Evolutionary conservation across 2,329 filamentous ascomycete genomes (phyloP).

Genomic region (Aureobasidium sp.): DNA sequence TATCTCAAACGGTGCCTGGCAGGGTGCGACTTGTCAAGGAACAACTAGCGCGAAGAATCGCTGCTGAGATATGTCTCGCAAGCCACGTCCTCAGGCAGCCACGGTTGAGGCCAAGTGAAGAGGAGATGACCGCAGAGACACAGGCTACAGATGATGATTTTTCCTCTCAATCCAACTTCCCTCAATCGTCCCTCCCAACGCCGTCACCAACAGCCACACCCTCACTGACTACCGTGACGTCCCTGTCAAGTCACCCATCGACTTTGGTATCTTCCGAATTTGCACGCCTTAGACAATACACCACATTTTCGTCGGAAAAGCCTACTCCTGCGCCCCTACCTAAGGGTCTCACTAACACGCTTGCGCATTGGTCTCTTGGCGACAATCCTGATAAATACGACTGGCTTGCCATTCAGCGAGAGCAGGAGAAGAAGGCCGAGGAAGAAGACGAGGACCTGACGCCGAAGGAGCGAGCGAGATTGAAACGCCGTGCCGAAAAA

Average conservation of each 20-base stretch:
- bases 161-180: not conserved
- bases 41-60: conserved; percentile 23
- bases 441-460: conserved; percentile 31
- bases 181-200: conserved; percentile 22
- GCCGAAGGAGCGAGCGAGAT: conserved; percentile 30
- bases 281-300: conserved; percentile 31
- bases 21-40: conserved; percentile 27
- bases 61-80: conserved; percentile 33
- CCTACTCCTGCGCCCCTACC: conserved; percentile 23
- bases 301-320: conserved; percentile 26
- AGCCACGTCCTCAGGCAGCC: conserved; percentile 20
- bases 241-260: conserved; percentile 19
- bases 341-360: conserved; percentile 29
- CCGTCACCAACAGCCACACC: conserved; percentile 27
- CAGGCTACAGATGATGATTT: not conserved
- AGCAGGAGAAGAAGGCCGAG: conserved; percentile 23
- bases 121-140: conserved; percentile 16
- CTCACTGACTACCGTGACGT: conserved; percentile 24
- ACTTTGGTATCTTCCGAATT: conserved; percentile 24
- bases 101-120: not conserved
- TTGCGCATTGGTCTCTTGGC: conserved; percentile 37
- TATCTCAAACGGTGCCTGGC: conserved; percentile 21
- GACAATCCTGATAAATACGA: conserved; percentile 34
- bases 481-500: conserved; percentile 33
- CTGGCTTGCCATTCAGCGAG: conserved; percentile 30